A percentile compares a stretch with the other conserved stretches of the same genome.
Conservation (phyloP, 1,284 basidiomycete genomes). For the Ceratobasidium sp. region DNA sequence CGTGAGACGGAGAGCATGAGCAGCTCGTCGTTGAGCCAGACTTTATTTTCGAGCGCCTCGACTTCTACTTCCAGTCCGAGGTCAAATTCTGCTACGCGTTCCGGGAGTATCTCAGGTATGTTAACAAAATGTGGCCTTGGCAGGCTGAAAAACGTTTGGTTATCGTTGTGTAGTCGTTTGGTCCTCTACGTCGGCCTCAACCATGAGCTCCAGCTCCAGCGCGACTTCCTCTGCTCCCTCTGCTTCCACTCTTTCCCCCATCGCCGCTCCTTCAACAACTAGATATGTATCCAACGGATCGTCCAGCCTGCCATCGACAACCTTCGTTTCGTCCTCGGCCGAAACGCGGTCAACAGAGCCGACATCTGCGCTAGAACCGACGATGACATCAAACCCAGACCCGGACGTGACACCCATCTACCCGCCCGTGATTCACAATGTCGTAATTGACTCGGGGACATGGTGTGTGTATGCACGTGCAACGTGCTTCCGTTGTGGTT, state of each 20-base stretch:
- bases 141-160: neutral
- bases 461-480: neutral
- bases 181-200: neutral
- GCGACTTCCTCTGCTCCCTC: neutral
- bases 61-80: neutral
- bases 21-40: neutral
- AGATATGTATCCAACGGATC: neutral
- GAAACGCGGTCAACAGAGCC: neutral
- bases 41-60: neutral
- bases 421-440: neutral
- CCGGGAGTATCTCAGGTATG: neutral
- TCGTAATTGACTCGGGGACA: slow-evolving; percentile 14
- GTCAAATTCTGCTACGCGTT: neutral
- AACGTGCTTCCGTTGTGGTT: neutral
- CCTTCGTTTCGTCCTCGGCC: neutral
- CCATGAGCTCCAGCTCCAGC: slow-evolving; percentile 7
- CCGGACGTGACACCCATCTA: neutral
- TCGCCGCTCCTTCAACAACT: neutral
- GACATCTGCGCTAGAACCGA: neutral
- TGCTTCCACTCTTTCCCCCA: neutral
- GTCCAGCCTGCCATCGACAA: neutral
- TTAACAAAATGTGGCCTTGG: neutral
- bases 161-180: neutral
- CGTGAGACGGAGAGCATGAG: neutral
- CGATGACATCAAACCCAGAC: neutral